Conservation (phyloP, 2,329 filamentous ascomycete genomes). For the Thelonectria blattea region DNA sequence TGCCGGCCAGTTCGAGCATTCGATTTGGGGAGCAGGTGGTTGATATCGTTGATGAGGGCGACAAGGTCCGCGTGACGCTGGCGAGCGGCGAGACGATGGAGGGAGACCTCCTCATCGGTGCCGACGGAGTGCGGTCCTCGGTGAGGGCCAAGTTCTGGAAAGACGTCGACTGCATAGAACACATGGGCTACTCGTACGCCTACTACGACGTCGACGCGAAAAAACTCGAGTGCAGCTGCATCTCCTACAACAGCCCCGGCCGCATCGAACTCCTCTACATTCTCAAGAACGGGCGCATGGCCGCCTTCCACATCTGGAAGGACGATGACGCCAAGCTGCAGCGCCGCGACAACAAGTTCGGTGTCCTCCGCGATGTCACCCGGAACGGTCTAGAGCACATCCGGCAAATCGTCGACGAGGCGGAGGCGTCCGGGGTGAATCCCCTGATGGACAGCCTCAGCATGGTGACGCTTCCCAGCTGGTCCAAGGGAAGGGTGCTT, state of each 20-base stretch:
- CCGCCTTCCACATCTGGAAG: constrained; percentile 12
- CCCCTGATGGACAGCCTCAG: constrained; percentile 9
- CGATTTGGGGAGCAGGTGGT: neutral
- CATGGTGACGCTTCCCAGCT: constrained; percentile 6
- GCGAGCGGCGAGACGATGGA: constrained; percentile 13
- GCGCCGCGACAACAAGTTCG: neutral
- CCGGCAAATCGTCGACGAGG: neutral
- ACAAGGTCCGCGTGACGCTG: constrained; percentile 1
- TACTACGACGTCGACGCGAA: constrained; percentile 1
- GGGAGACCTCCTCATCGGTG: constrained; percentile 9
- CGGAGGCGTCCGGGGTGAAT: neutral
- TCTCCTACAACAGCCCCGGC: constrained; percentile 14
- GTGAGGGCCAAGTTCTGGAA: constrained; percentile 3
- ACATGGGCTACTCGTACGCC: constrained; percentile 10
- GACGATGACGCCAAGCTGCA: constrained; percentile 4
- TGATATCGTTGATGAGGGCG: neutral
- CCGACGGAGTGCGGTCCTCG: constrained; percentile 12
- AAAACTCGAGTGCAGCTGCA: neutral
- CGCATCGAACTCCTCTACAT: constrained; percentile 8
- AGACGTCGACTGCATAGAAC: constrained; percentile 4
- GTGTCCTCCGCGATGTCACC: neutral
- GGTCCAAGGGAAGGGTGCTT: constrained; percentile 9
- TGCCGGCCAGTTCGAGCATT: neutral
- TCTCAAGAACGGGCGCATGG: neutral
- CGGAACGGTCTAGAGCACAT: neutral